phyloP scores from a whole-genome alignment of 495 filamentous ascomycete genomes.

The Penicillium chermesinum region DNA sequence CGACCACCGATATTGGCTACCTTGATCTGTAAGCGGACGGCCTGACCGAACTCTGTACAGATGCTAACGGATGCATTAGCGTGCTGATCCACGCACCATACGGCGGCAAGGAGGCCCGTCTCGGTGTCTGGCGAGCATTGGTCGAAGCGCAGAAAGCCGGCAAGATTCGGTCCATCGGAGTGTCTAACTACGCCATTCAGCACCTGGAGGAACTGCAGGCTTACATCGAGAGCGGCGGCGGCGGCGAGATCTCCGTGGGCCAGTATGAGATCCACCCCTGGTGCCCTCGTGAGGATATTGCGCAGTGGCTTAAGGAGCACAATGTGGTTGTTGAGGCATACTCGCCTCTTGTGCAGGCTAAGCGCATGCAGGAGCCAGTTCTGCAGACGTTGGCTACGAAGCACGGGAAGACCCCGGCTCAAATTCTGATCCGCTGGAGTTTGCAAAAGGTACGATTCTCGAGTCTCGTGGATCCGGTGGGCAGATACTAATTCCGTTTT shows the following conservation, averaged over 20 bases:
- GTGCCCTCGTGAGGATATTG: constrained; percentile 71
- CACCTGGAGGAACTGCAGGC: constrained; percentile 61
- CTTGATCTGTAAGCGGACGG: constrained; percentile 53
- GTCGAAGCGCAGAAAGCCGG: constrained; percentile 51
- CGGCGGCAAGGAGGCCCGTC: constrained; percentile 44
- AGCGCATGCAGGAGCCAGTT: constrained; percentile 59
- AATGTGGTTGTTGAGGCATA: constrained; percentile 76
- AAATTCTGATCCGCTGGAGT: constrained; percentile 82
- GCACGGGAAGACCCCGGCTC: constrained; percentile 66
- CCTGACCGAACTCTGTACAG: background rate
- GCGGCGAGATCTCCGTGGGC: constrained; percentile 72
- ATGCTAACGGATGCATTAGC: constrained; percentile 17
- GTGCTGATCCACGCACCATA: constrained; percentile 54
- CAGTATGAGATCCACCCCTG: constrained; percentile 92
- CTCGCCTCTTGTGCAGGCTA: constrained; percentile 65
- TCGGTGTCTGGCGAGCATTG: constrained; percentile 51
- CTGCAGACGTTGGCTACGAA: constrained; percentile 59
- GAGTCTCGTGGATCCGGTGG: constrained; percentile 11
- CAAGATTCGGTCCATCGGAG: constrained; percentile 49
- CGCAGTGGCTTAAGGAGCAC: constrained; percentile 64
- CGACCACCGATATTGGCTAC: constrained; percentile 42
- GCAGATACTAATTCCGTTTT: constrained; percentile 47
- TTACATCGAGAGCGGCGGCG: constrained; percentile 68
- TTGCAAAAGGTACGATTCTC: constrained; percentile 60
- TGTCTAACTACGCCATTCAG: constrained; percentile 52